phyloP scores from a whole-genome alignment of 2,329 filamentous ascomycete genomes.

The Botrytis pseudocinerea region DNA sequence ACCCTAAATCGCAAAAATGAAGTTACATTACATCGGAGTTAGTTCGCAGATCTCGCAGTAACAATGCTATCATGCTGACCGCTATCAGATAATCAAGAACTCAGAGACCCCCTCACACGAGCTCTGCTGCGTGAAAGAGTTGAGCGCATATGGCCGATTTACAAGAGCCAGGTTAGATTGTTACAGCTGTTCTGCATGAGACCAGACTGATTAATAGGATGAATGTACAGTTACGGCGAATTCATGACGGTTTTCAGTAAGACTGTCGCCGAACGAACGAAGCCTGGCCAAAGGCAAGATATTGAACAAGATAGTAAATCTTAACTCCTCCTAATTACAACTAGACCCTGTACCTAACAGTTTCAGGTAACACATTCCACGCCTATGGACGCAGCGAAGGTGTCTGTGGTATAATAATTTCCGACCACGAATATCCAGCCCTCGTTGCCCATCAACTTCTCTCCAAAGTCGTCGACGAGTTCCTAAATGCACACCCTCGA shows the following conservation, averaged over 20 bases:
- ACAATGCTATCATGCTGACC: conserved; percentile 33
- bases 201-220: neutral
- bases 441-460: conserved; percentile 85
- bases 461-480: conserved; percentile 85
- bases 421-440: conserved; percentile 71
- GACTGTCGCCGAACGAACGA: conserved; percentile 83
- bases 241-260: conserved; percentile 86
- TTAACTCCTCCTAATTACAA: neutral
- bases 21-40: conserved; percentile 87
- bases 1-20: conserved; percentile 59
- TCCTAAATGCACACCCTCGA: conserved; percentile 72
- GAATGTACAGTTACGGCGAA: conserved; percentile 49
- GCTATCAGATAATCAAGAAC: conserved; percentile 74
- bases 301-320: conserved; percentile 73
- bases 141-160: conserved; percentile 53
- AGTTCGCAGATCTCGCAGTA: conserved; percentile 29
- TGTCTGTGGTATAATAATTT: conserved; percentile 75
- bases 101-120: conserved; percentile 74
- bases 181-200: neutral
- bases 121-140: conserved; percentile 73
- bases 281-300: conserved; percentile 78
- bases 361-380: conserved; percentile 70
- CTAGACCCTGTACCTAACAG: conserved; percentile 18
- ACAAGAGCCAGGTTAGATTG: conserved; percentile 19
- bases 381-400: conserved; percentile 75